Evolutionary conservation across 1,284 basidiomycete genomes (phyloP), one percentile per base, ranked within the genome.

Genomic region (Papiliotrema laurentii): DNA sequence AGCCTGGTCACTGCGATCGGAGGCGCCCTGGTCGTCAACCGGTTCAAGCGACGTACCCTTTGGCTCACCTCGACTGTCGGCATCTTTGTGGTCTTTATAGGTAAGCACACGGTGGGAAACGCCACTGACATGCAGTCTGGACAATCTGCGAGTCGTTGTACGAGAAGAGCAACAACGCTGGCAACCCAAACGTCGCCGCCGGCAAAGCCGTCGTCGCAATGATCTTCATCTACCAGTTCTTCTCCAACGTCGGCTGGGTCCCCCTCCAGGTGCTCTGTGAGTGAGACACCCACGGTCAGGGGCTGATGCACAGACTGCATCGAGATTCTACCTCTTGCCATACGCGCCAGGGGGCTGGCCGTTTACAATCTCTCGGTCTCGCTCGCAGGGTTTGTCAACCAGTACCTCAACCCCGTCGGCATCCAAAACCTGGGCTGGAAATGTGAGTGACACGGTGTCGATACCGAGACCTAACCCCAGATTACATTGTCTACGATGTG

Each of bases 291-390:
- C 33, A n/a, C 14, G 40, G 35, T 28, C 18, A 28, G 34, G 16
- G 24, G 14, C 16, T 24, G 34, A 25, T 9, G 7, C 24, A 25
- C 19, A 42, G 46, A 50, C 49, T 52, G 37, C 25, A 35, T 42
- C 36, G 43, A 45, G 35, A 50, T 44, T 33, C 49, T 55, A 2
- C 50, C 53, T 14, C 27, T 52, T 22, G 31, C 51, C 3, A 48
- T 87, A 43, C 84, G 86, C 62, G 84, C 86, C 33, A 85, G 85
- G 74, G 85, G 85, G 47, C 81, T 87, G 74, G 83, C 77, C 52
- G 65, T 86, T 56, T 44, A 58, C 44, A 50, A 57, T 39, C 49
- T 61, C 24, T 49, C 51, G 21, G 57, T 64, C 47, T 59, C 59
- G 54, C 45, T 55, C 33, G 39, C 57, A 18, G 54, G 59, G 7